Base-by-base conservation (phyloP, 108 stramenopile genomes). In the Phaeodactylum tricornutum region DNA sequence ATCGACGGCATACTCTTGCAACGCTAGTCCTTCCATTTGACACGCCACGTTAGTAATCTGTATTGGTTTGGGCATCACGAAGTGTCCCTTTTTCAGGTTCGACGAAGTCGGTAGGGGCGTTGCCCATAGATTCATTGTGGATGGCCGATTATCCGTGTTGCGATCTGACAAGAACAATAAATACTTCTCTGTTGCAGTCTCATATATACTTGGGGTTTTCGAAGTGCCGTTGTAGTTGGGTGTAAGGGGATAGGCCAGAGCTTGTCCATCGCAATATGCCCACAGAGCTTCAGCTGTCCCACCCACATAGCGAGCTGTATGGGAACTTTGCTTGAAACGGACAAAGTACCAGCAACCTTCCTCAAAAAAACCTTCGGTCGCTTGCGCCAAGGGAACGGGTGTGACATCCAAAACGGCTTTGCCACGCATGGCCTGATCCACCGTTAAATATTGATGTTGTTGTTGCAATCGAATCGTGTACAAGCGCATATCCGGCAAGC, bases 221-320 rank as follows among this genome's bases (percentile, higher is more conserved):
- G 61, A 61, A 8, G 84, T 81, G 8, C 84, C 84, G 25, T 61
- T 69, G 52, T 70, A 86, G 17, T 67, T 54, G 32, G 47, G 44
- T 30, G 61, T 32, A 3, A 57, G 40, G 21, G 27, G 54, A n/a
- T 69, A 29, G 24, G 64, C 67, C 16, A 55, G 27, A 11, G 56
- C 50, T 6, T 60, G 52, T 15, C 51, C 58, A 25, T 71, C 50
- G 48, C 84, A 86, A 38, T 75, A 81, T 9, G 49, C 48, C 68
- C 76, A 86, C 20, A 86, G 39, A 6, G 50, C 44, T 62, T 81
- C 79, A 4, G 79, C 82, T 2, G 82, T 84, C 8, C 82, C 82
- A 14, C 82, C 82, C 4, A 77, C 67, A 28, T 69, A 77, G 17
- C 63, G 63, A 19, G 35, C 42, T 0, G 82, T 84, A 20, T 60